Base-by-base conservation (phyloP, 208 protist species). In the Trypanosoma caninum region DNA sequence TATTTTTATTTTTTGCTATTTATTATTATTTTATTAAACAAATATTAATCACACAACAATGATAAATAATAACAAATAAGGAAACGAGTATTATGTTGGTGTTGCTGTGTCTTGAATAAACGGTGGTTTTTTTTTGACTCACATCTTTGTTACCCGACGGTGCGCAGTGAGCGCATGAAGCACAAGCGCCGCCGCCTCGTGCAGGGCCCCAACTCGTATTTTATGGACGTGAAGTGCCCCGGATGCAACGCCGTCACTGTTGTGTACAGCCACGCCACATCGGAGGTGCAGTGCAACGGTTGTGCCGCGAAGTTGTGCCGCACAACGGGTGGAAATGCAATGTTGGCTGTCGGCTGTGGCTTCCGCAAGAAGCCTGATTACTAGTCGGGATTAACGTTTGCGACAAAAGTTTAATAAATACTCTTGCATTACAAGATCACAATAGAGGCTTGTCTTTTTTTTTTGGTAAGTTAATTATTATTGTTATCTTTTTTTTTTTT, bases 161-260 rank as follows among this genome's bases (percentile, higher is more conserved):
- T 87, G 58, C 88, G 93, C 70, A 60, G 78, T 20, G 97, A 99
- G 91, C 82, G 79, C 69, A 80, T 88, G 67, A 96, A 97, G 78
- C 97, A 99, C 95, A 99, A 99, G 94, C 91, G 98, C 72, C 99
- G 99, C 90, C 90, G 98, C 66, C 86, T 99, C 16, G 97, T 99
- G 44, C 98, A 98, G 87, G 87, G 88, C 66, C 98, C 98, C 58
- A 99, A 99, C 91, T 98, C 94, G n/a, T 99, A 93, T 89, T 99
- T 99, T 87, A 96, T 99, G 91, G 98, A 99, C 57, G 98, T 99
- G 33, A 99, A 98, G 84, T 99, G 98, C 90, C 93, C 93, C 41
- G 90, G 93, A 48, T 99, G 98, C 84, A 91, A 82, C 67, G 72
- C 38, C 56, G 82, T 94, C 65, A 99, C 97, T 30, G 92, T 94